Percentiles rank a stretch among this genome's conserved stretches.
Conservation (phyloP, 2,329 filamentous ascomycete species). For the Penicillium sp. region DNA sequence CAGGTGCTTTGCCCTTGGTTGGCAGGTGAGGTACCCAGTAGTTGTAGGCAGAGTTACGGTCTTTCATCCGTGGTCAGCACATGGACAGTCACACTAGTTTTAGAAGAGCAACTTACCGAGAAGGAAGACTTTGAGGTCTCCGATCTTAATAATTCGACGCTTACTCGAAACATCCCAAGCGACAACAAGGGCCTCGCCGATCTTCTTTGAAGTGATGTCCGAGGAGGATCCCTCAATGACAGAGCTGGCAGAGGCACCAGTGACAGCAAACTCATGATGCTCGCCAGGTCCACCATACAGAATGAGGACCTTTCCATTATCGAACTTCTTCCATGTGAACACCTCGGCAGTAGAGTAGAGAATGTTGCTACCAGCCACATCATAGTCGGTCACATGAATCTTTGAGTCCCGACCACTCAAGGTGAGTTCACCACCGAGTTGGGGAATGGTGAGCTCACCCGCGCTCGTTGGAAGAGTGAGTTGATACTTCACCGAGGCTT, state of each 20-base stretch:
- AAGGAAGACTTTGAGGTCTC: conserved; percentile 50
- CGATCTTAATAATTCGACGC: conserved; percentile 36
- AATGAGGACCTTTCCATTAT: conserved; percentile 46
- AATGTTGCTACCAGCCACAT: conserved; percentile 35
- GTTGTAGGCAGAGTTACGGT: conserved; percentile 46
- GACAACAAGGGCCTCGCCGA: conserved; percentile 25
- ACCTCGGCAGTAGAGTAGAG: conserved; percentile 42
- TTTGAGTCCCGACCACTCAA: conserved; percentile 42
- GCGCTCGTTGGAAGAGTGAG: conserved; percentile 49
- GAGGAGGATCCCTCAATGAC: conserved; percentile 31
- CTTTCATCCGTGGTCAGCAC: conserved; percentile 30
- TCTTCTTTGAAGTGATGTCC: conserved; percentile 25
- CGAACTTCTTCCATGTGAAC: conserved; percentile 53
- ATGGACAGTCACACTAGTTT: too few species aligned
- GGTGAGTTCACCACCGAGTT: conserved; percentile 34
- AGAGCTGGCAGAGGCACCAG: conserved; percentile 20
- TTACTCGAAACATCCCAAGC: conserved; percentile 53
- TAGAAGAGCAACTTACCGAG: conserved; percentile 34
- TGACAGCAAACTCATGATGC: conserved; percentile 39
- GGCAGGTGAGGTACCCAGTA: conserved; percentile 41
- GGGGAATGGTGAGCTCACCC: conserved; percentile 37
- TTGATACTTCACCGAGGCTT: conserved; percentile 54
- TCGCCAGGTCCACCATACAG: conserved; percentile 37
- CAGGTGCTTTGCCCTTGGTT: conserved; percentile 20
- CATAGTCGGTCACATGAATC: conserved; percentile 39